Base-by-base conservation (phyloP, 495 filamentous ascomycete genomes). In the Podospora pseudoanserina region DNA sequence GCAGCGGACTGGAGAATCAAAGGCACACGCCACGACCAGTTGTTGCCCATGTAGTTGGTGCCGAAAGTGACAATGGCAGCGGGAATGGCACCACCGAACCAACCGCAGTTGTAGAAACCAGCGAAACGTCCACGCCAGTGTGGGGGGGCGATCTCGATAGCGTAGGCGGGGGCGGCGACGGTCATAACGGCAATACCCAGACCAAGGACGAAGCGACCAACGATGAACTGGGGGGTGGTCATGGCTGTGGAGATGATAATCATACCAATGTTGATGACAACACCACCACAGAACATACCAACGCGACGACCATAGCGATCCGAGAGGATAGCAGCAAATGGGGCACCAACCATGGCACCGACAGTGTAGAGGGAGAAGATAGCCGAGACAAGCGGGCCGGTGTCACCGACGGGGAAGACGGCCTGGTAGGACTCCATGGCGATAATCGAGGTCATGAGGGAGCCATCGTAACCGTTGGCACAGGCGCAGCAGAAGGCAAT, bases 41-140 rank as follows among this genome's bases (percentile, higher is more conserved):
- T 65, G 70, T 69, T 80, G 23, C 75, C 69, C 30, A 85, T 78
- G 61, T 71, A 74, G 65, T 79, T 79, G 73, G 73, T 78, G 64
- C 80, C 83, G 55, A 79, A 84, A 53, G 77, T 76, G 44, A 83
- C 70, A 55, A 79, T 76, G 65, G 82, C 79, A 4, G 83, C 82
- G 18, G 82, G 81, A 53, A 85, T 84, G 63, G 81, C 70, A 60
- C 83, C 83, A 59, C 81, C 81, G 67, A 83, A 83, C 81, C 81
- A 84, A 61, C 81, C 81, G 68, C 81, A 83, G 73, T 85, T 85
- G 74, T 85, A 85, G 70, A 84, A 84, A 74, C 79, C 80, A 16
- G 77, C 79, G 73, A 75, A 78, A 27, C 80, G 81, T 16, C 82
- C 83, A 65, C 83, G 81, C 81, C 82, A 83, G 68, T 82, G 79